phyloP scores from a whole-genome alignment of 306 rosid species.

The Ceratonia siliqua region DNA sequence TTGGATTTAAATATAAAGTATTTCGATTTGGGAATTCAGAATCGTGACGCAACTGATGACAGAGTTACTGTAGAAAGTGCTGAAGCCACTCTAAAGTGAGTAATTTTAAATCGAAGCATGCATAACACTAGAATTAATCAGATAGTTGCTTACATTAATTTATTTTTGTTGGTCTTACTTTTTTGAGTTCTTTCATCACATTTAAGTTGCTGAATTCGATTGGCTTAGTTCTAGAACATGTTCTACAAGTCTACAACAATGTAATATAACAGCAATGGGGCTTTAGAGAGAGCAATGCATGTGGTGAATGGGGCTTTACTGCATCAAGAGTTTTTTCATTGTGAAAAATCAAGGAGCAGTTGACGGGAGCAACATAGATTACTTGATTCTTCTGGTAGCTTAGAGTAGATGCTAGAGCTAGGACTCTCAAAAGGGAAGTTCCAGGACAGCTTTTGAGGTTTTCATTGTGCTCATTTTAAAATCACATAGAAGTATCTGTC shows the following conservation, averaged over 20 bases:
- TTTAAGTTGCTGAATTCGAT: background rate
- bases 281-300: background rate
- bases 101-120: slow-evolving; percentile 15
- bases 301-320: background rate
- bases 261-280: background rate
- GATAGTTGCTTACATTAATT: background rate
- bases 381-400: slow-evolving; percentile 13
- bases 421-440: background rate
- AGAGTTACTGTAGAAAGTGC: slow-evolving; percentile 90
- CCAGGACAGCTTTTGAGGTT: background rate
- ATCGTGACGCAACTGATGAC: slow-evolving; percentile 89
- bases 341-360: background rate
- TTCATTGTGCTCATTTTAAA: background rate
- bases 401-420: slow-evolving; percentile 14
- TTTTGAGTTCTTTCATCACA: background rate
- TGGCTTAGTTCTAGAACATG: background rate
- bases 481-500: background rate
- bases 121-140: background rate
- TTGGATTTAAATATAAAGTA: slow-evolving; percentile 89
- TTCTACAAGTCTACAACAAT: background rate
- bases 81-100: slow-evolving; percentile 88
- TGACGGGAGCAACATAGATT: background rate
- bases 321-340: background rate
- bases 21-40: slow-evolving; percentile 82
- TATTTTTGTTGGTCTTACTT: background rate